Base-by-base conservation (phyloP, 768 basidiomycete genomes). In the Neoboletus brunneissimus region DNA sequence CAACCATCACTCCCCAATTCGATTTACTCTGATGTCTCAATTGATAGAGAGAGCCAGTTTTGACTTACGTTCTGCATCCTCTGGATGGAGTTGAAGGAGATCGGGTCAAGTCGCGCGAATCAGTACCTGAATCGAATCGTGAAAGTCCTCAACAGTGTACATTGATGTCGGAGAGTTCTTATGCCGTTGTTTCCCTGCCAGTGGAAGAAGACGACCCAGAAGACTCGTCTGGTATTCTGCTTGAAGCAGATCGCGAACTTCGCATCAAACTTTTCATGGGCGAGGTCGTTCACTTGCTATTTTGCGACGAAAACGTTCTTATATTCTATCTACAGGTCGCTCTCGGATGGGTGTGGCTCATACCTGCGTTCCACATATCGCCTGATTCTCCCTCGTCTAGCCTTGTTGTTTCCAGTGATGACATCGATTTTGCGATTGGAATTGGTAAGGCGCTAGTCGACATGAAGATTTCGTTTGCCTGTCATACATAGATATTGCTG, bases 261-360 rank as follows among this genome's bases (percentile, higher is more conserved):
- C 79, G 87, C 18, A 72, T 85, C 44, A 91, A 90, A 72, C 68
- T 89, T 27, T 91, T 85, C 69, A 80, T 85, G 73, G 88, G 88
- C 42, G 82, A 85, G 77, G 88, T 86, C 60, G n/a, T 58, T 67
- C 50, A 34, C 7, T 54, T 59, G 34, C 53, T 52, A 20, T 43
- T 22, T 25, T 4, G 15, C 6, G 9, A 34, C 16, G 32, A 47
- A 27, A 32, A 37, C 20, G 18, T 46, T 29, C 40, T 54, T 34
- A 60, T 20, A 1, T 43, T 37, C 22, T 47, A 32, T 53, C 12
- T 35, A 25, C 66, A 91, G 80, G 78, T 92, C 0, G 84, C 87
- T 63, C 83, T 94, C 69, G 86, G 88, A 32, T 94, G 92, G 92
- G 67, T 86, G 48, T 94, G 92, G 92, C 79, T 94, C 66, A 83